Percentiles rank a stretch among this genome's conserved stretches.
These are phyloP conservation scores for Cryptococcus sp. DNA, from an alignment of 1,284 basidiomycete species.

Conservation along the genomic window DNA sequence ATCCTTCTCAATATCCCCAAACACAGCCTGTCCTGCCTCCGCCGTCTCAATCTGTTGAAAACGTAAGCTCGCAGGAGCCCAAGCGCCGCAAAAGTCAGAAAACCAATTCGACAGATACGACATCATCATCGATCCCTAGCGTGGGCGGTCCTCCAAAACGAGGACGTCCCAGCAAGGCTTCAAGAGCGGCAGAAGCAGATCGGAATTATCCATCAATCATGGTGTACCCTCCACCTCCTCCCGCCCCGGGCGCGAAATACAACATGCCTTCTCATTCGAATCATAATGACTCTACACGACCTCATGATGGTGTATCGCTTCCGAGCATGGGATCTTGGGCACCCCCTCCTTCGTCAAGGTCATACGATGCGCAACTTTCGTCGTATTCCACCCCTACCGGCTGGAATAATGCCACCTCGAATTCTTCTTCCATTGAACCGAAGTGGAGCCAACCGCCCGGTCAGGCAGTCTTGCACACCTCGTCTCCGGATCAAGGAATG, in stretches of 20 bases:
- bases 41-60: too few relatives aligned
- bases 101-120: too few relatives aligned
- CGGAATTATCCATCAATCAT: slow-evolving; percentile 15
- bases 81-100: too few relatives aligned
- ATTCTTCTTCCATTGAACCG: background rate
- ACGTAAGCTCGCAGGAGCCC: too few relatives aligned
- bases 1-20: background rate
- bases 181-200: too few relatives aligned
- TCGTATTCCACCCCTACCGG: background rate
- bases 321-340: slow-evolving; percentile 29
- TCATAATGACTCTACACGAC: background rate
- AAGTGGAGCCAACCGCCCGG: background rate
- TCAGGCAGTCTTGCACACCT: background rate
- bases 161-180: too few relatives aligned
- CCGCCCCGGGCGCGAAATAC: slow-evolving; percentile 10
- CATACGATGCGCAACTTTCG: slow-evolving; percentile 1
- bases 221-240: slow-evolving; percentile 30
- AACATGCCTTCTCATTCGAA: background rate
- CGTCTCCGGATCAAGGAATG: background rate
- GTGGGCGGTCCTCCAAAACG: too few relatives aligned
- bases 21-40: background rate
- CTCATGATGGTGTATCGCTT: slow-evolving; percentile 10
- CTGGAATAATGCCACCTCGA: background rate
- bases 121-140: too few relatives aligned
- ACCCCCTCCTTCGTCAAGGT: slow-evolving; percentile 9